A percentile compares a stretch with the other conserved stretches of the same genome.
These are phyloP conservation scores for Melampsora americana DNA, from an alignment of 1,284 basidiomycete genomes.

Conservation along the genomic window DNA sequence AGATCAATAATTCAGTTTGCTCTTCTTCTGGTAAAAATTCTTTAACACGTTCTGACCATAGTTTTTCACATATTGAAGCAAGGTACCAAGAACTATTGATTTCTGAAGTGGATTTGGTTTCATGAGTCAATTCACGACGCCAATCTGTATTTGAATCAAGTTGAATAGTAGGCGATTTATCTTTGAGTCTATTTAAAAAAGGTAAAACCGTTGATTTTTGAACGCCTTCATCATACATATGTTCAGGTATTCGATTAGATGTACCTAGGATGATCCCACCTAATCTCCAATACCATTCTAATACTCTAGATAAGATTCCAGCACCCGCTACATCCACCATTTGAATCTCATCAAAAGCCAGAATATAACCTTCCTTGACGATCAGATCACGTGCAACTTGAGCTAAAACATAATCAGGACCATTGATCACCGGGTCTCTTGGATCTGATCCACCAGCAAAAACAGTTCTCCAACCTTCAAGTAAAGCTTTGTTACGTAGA, in stretches of 20 bases:
- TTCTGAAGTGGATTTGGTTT: neutral
- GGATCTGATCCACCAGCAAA: slow-evolving; percentile 52
- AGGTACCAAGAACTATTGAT: neutral
- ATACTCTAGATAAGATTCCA: slow-evolving; percentile 64
- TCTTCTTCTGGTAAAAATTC: neutral
- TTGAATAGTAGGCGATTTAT: slow-evolving; percentile 28
- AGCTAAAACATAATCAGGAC: slow-evolving; percentile 54
- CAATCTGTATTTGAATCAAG: slow-evolving; percentile 23
- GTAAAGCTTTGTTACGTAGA: slow-evolving; percentile 46
- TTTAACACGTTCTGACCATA: slow-evolving; percentile 7
- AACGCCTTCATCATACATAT: slow-evolving; percentile 42
- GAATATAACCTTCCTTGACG: slow-evolving; percentile 61
- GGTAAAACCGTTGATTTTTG: slow-evolving; percentile 37
- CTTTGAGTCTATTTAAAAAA: slow-evolving; percentile 27
- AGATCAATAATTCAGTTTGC: slow-evolving; percentile 20
- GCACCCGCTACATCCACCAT: slow-evolving; percentile 48
- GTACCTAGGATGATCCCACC: slow-evolving; percentile 66
- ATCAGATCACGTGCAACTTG: slow-evolving; percentile 54
- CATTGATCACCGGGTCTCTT: slow-evolving; percentile 57
- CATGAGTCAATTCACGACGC: slow-evolving; percentile 11
- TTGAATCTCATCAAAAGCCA: slow-evolving; percentile 70
- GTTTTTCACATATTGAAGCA: neutral
- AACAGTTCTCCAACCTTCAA: slow-evolving; percentile 36
- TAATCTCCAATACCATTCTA: slow-evolving; percentile 72
- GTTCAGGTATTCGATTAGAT: slow-evolving; percentile 48